Base-by-base conservation (phyloP, 805 yeast species). In the Yarrowia hollandica region DNA sequence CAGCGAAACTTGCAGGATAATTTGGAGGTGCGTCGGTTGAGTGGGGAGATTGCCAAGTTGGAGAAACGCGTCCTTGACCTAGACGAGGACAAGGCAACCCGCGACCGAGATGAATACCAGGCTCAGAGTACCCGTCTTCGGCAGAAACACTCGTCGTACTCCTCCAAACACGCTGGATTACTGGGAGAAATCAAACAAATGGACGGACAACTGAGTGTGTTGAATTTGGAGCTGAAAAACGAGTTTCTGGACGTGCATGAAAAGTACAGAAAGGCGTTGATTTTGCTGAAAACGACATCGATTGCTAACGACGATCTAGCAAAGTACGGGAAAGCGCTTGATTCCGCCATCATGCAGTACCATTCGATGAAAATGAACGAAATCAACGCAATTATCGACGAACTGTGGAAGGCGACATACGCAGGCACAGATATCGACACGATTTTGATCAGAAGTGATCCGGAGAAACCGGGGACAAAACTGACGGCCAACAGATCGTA, bases 401-500 rank as follows among this genome's bases (percentile, higher is more conserved):
- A 91, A 67, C 73, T 94, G 38, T 94, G 99, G 99, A 88, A 89
- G 63, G 82, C 82, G 52, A 94, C 99, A 0, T 94, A 94, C 68
- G 86, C 86, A 64, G 99, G 99, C 1, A 86, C 97, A 1, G 99
- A 94, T 72, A 90, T 94, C 44, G 97, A 94, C 68, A 82, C 95
- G 0, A 90, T 94, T 50, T 82, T 86, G 66, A 89, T 94, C 63
- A 80, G 84, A 64, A 86, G 96, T 35, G 98, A 92, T 65, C 25
- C 41, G 9, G 58, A 52, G 23, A 48, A 48, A 6, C 52, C 52
- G 2, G 55, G 28, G 34, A 11, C 16, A 85, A 83, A 19, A 81
- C 81, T 60, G 77, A 69, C 12, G 44, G 63, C 3, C 21, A 81
- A 82, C 38, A 75, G 95, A 60, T 82, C 94, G 1, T 92, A 91